Conservation (phyloP, 495 filamentous ascomycete genomes). For the Choiromyces venosus region DNA sequence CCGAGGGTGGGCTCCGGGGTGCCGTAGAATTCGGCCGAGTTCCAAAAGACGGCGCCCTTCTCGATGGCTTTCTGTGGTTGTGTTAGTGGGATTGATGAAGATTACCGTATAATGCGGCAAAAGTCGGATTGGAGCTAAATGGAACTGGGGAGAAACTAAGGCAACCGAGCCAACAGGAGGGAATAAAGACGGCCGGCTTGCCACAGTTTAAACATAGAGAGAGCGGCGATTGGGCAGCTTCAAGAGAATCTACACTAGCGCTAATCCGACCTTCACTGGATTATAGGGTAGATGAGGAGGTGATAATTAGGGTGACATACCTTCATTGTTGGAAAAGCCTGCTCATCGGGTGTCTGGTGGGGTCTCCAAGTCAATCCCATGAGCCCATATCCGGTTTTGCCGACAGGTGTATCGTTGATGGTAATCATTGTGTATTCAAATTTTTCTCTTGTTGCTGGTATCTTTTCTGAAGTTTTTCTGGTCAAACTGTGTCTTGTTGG, state of each 20-base stretch:
- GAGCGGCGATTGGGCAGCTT: too few relatives aligned
- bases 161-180: too few relatives aligned
- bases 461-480: background rate
- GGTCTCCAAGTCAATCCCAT: slow-evolving; percentile 45
- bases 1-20: slow-evolving; percentile 40
- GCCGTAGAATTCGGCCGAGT: slow-evolving; percentile 44
- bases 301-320: background rate
- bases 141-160: background rate
- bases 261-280: too few relatives aligned
- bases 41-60: slow-evolving; percentile 42
- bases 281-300: too few relatives aligned
- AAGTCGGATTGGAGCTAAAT: too few relatives aligned
- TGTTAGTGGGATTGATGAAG: slow-evolving; percentile 16
- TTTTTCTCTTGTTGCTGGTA: background rate
- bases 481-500: background rate
- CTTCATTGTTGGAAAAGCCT: slow-evolving; percentile 40
- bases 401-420: slow-evolving; percentile 46
- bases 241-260: too few relatives aligned
- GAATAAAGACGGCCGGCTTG: too few relatives aligned
- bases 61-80: slow-evolving; percentile 30
- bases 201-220: too few relatives aligned
- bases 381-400: slow-evolving; percentile 49
- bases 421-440: slow-evolving; percentile 20
- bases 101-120: too few relatives aligned
- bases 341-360: slow-evolving; percentile 30